These are phyloP conservation scores for Monosporozyma siamensis DNA, from an alignment of 805 yeast species.

Conservation along the genomic window DNA sequence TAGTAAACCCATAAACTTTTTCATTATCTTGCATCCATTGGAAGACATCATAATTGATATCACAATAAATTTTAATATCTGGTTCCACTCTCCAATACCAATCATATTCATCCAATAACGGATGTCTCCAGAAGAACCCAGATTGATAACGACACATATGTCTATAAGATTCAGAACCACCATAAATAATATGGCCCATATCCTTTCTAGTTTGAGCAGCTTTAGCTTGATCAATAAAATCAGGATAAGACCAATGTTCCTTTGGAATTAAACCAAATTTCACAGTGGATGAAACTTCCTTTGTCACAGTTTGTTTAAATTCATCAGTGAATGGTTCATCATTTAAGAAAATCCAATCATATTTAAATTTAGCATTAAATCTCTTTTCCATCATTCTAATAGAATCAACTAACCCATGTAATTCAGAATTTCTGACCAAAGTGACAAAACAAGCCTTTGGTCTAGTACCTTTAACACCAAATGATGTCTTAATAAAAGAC, in stretches of 20 bases:
- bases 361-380: slow-evolving; percentile 64
- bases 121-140: slow-evolving; percentile 74
- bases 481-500: slow-evolving; percentile 15
- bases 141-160: slow-evolving; percentile 88
- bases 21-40: slow-evolving; percentile 68
- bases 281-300: slow-evolving; percentile 55
- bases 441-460: slow-evolving; percentile 38
- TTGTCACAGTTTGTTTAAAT: slow-evolving; percentile 46
- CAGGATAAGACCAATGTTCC: slow-evolving; percentile 86
- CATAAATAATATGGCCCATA: slow-evolving; percentile 54
- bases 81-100: slow-evolving; percentile 96
- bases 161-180: slow-evolving; percentile 65
- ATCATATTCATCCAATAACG: slow-evolving; percentile 55
- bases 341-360: slow-evolving; percentile 90
- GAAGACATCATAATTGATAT: slow-evolving; percentile 71
- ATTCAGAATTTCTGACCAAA: slow-evolving; percentile 61
- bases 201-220: slow-evolving; percentile 55
- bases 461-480: slow-evolving; percentile 13
- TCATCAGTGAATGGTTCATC: slow-evolving; percentile 67
- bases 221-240: slow-evolving; percentile 60
- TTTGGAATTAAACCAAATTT: slow-evolving; percentile 64
- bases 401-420: slow-evolving; percentile 47
- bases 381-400: slow-evolving; percentile 68
- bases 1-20: slow-evolving; percentile 67
- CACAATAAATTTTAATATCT: slow-evolving; percentile 62